These are phyloP conservation scores for Plantago rigida DNA, from an alignment of 305 asterid genomes.

Conservation along the genomic window DNA sequence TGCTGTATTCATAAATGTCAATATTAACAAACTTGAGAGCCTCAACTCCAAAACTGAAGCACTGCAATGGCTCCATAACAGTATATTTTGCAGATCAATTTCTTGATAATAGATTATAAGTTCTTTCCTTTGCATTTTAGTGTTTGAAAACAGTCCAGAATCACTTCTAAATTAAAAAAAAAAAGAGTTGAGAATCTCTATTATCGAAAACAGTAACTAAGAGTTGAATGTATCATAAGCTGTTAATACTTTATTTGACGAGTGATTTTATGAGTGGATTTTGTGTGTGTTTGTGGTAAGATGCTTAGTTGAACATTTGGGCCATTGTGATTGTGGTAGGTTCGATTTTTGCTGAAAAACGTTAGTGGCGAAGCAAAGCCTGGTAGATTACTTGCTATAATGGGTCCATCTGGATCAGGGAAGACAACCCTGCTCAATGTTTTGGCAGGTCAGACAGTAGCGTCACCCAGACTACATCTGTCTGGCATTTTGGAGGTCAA, in stretches of 20 bases:
- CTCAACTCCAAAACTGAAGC: no score
- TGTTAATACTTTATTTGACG: slow-evolving; percentile 12
- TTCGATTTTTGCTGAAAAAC: slow-evolving; percentile 67
- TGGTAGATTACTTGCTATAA: slow-evolving; percentile 83
- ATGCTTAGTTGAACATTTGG: slow-evolving; percentile 20
- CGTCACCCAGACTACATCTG: slow-evolving; percentile 65
- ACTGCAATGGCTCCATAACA: no score
- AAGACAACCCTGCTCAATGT: slow-evolving; percentile 91
- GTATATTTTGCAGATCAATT: no score
- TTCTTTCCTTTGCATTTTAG: no score
- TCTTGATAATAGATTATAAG: no score
- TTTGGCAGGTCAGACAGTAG: slow-evolving; percentile 72
- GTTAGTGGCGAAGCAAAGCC: slow-evolving; percentile 88
- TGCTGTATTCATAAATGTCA: no score
- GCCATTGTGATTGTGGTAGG: slow-evolving; percentile 33
- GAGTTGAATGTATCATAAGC: neutral
- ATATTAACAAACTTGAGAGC: no score
- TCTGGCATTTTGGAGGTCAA: slow-evolving; percentile 89
- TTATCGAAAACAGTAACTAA: no score
- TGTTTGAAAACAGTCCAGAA: no score
- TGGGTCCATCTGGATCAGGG: slow-evolving; percentile 99
- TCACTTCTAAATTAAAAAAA: no score
- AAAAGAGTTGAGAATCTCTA: no score
- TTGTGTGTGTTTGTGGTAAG: neutral
- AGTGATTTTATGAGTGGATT: neutral